phyloP scores from a whole-genome alignment of 1,284 basidiomycete species.

The Fomes fomentarius region DNA sequence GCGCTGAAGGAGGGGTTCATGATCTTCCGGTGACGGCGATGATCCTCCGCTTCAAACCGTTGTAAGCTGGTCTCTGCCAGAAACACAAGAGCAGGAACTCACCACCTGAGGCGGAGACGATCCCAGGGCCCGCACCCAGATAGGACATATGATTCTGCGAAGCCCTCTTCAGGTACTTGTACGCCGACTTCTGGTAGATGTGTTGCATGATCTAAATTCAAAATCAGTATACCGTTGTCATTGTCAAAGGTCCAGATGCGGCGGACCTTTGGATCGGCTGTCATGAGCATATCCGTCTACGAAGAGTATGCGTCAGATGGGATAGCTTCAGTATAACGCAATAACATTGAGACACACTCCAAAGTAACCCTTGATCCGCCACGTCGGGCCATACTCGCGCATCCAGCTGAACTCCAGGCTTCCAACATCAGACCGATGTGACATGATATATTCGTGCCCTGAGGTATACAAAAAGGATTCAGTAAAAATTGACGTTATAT shows the following conservation, averaged over 20 bases:
- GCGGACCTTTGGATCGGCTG: constrained; percentile 14
- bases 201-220: constrained; percentile 29
- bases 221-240: not conserved
- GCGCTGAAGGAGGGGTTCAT: constrained; percentile 35
- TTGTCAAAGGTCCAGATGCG: not conserved
- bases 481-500: too few species aligned
- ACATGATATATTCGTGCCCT: too few species aligned
- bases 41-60: constrained; percentile 2
- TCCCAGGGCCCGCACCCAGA: constrained; percentile 22
- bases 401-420: not conserved
- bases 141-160: constrained; percentile 8
- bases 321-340: not conserved
- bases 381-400: not conserved
- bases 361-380: not conserved
- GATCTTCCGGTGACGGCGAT: constrained; percentile 34
- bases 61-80: constrained; percentile 9
- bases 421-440: not conserved
- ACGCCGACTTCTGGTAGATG: constrained; percentile 29
- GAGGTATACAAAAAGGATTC: too few species aligned
- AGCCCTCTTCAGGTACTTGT: constrained; percentile 25
- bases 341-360: not conserved
- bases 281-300: constrained; percentile 13
- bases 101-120: constrained; percentile 11
- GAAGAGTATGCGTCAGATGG: not conserved
- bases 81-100: not conserved